These are phyloP conservation scores for Penicillium lagena DNA, from an alignment of 495 filamentous ascomycete genomes.

Conservation along the genomic window DNA sequence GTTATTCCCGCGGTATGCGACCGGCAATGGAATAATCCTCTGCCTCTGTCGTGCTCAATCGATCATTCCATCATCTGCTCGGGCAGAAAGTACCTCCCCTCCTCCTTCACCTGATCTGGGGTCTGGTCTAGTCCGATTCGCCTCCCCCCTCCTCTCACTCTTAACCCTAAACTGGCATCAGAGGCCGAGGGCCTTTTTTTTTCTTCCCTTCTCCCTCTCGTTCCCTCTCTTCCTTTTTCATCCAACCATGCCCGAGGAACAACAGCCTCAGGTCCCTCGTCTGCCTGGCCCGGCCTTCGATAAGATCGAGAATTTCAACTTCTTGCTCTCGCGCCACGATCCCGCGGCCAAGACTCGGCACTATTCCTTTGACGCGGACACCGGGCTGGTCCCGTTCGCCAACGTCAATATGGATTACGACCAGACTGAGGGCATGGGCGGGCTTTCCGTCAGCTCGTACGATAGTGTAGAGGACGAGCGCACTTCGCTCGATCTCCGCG, in stretches of 20 bases:
- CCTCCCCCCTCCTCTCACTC: neutral
- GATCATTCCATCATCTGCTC: too few species aligned
- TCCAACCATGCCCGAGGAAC: slow-evolving; percentile 36
- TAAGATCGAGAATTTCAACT: slow-evolving; percentile 40
- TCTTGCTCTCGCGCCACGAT: slow-evolving; percentile 34
- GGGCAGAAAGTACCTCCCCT: too few species aligned
- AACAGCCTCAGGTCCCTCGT: slow-evolving; percentile 9
- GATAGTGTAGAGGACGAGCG: slow-evolving; percentile 44
- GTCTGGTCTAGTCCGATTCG: neutral
- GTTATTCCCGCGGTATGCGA: slow-evolving; percentile 18
- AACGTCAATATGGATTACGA: slow-evolving; percentile 41
- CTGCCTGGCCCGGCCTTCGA: slow-evolving; percentile 26
- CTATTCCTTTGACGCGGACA: slow-evolving; percentile 39
- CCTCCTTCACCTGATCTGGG: slow-evolving; percentile 20
- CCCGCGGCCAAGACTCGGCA: slow-evolving; percentile 31
- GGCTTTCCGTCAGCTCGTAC: slow-evolving; percentile 44
- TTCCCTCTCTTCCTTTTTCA: neutral
- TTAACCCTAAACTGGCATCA: neutral
- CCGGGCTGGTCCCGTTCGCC: slow-evolving; percentile 29
- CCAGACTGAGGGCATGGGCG: slow-evolving; percentile 42
- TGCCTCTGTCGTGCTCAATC: neutral
- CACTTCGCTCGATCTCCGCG: slow-evolving; percentile 35
- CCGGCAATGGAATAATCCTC: neutral
- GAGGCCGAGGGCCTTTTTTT: neutral
- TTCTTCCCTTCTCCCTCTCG: neutral